Base-by-base conservation (phyloP, 2,329 filamentous ascomycete genomes). In the Alternaria gansuensis region DNA sequence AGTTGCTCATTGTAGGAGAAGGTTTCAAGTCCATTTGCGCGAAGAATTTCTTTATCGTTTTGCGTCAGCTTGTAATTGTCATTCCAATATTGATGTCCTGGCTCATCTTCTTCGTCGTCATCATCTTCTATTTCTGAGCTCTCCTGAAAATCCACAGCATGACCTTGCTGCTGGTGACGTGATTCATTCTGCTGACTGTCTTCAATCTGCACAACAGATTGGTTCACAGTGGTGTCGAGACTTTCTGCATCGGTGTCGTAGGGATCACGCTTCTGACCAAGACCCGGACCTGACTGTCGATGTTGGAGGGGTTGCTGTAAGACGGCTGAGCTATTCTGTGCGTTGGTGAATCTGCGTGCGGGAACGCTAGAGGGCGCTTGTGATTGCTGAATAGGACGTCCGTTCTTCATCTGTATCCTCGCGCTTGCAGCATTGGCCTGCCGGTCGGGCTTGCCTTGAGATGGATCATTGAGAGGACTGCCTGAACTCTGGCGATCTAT, bases 191-290 rank as follows among this genome's bases (percentile, higher is more conserved):
- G 17, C 39, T 71, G 68, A 43, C 46, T 64, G 31, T 69, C 53
- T 23, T 69, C 64, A 13, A 63, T 57, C 3, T 70, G 61, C 4
- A 71, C 29, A 10, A 64, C 40, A 28, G 71, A 74, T 4, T 50
- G 60, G 24, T 71, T 63, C 1, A 71, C 61, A 24, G 75, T 78
- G 5, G 72, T 76, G 44, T 77, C 77, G 28, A 78, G 64, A 50
- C 73, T 76, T 39, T 72, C 75, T 26, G 71, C 72, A 58, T 80
- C 77, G 57, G 78, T 80, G 48, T 74, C 77, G 46, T 73, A 79
- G 0, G 40, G 49, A 60, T 74, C 70, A 56, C 57, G 59, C 49
- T 63, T 66, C 21, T 58, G 36, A 28, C 45, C 41, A n/a, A 46
- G 58, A 51, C 51, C 58, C 57, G 66, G 64, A 39, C 56, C 62